Percentiles rank a stretch among this genome's conserved stretches.
Evolutionary conservation across 2,329 filamentous ascomycete species (phyloP).

Genomic region (Fusarium sp.): DNA sequence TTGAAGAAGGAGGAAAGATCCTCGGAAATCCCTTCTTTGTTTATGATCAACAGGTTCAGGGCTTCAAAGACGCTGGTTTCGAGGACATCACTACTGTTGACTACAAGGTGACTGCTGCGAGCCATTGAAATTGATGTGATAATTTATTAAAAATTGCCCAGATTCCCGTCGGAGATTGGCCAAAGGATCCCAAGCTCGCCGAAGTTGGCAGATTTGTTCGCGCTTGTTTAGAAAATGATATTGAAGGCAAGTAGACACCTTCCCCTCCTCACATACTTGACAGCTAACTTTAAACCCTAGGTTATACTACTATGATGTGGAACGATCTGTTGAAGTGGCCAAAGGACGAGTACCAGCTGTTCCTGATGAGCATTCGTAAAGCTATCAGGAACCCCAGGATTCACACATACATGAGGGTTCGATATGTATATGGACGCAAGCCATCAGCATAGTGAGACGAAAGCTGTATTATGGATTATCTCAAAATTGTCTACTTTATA

Average conservation of each 20-base stretch:
- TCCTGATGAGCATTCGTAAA: constrained; percentile 32
- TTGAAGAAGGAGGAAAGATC: constrained; percentile 25
- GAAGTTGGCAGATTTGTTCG: constrained; percentile 29
- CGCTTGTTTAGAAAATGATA: constrained; percentile 25
- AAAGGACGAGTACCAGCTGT: constrained; percentile 32
- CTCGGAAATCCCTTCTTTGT: constrained; percentile 24
- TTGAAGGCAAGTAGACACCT: constrained; percentile 5
- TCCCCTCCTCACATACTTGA: rapidly evolving
- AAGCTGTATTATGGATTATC: not conserved
- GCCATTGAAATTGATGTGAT: rapidly evolving
- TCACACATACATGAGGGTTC: constrained; percentile 30
- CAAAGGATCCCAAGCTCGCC: constrained; percentile 21
- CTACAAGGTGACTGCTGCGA: constrained; percentile 11
- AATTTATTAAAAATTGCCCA: not conserved
- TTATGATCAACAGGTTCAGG: constrained; percentile 18
- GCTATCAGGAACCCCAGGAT: constrained; percentile 27
- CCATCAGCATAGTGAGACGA: not conserved
- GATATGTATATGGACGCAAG: constrained; percentile 34
- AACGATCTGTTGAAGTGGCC: constrained; percentile 34
- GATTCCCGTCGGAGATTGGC: constrained; percentile 32
- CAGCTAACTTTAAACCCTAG: not conserved
- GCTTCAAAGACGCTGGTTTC: constrained; percentile 25
- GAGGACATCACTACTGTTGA: constrained; percentile 26
- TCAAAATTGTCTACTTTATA: not conserved
- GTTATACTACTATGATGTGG: constrained; percentile 24